Evolutionary conservation across 306 rosid genomes (phyloP).

Genomic region (Cicer yamashitae): DNA sequence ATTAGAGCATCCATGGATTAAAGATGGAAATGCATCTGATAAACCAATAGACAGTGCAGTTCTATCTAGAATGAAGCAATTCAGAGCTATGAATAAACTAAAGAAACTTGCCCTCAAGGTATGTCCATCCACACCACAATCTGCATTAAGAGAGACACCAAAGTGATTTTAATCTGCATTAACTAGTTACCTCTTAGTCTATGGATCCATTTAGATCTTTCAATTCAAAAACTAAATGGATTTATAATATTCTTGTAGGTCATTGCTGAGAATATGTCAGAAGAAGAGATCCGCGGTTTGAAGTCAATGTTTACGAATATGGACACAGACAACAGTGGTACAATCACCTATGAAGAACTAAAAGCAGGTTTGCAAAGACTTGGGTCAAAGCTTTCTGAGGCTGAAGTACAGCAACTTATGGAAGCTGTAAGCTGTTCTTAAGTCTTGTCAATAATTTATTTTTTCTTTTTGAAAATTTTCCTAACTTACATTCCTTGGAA

Average conservation of each 20-base stretch:
- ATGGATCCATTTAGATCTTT: slow-evolving; percentile 2
- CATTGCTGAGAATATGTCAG: slow-evolving; percentile 86
- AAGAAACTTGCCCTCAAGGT: slow-evolving; percentile 94
- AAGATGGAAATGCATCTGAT: slow-evolving; percentile 85
- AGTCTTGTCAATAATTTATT: neutral
- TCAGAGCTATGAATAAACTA: slow-evolving; percentile 92
- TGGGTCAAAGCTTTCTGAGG: slow-evolving; percentile 85
- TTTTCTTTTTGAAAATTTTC: neutral
- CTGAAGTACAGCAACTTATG: slow-evolving; percentile 91
- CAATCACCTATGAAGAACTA: slow-evolving; percentile 89
- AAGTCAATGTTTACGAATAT: slow-evolving; percentile 87
- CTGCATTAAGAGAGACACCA: slow-evolving; percentile 29
- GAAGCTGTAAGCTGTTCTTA: slow-evolving; percentile 73
- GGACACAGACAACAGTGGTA: slow-evolving; percentile 86
- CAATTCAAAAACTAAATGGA: slow-evolving; percentile 7
- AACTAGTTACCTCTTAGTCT: slow-evolving; percentile 11
- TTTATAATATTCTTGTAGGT: slow-evolving; percentile 57
- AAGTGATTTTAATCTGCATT: neutral
- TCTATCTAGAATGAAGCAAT: slow-evolving; percentile 95
- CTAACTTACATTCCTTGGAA: slow-evolving; percentile 2
- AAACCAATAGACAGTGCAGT: slow-evolving; percentile 92
- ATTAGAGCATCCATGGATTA: slow-evolving; percentile 90
- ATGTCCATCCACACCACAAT: slow-evolving; percentile 2
- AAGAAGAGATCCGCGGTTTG: slow-evolving; percentile 93
- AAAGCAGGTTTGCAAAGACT: slow-evolving; percentile 87